Evolutionary conservation across 2,329 filamentous ascomycete genomes (phyloP).

Genomic region (Aspergillus carbonarius): DNA sequence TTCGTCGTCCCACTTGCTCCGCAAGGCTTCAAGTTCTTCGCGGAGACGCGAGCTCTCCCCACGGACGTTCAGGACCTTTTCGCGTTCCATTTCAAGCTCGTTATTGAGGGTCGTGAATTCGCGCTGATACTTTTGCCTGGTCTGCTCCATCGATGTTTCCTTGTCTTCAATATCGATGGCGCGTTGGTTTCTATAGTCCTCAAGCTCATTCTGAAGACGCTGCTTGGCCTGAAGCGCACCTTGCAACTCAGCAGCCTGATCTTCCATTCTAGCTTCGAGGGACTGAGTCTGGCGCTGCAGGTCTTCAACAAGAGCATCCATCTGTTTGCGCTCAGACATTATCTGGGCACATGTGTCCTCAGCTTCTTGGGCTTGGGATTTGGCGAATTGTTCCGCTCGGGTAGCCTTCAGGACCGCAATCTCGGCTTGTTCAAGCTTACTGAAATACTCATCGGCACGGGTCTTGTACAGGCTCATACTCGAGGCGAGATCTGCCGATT

Average conservation of each 20-base stretch:
- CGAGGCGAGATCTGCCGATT: constrained; percentile 76
- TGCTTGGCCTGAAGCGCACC: constrained; percentile 86
- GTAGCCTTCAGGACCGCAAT: constrained; percentile 90
- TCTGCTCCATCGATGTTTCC: constrained; percentile 93
- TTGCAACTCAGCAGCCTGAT: constrained; percentile 85
- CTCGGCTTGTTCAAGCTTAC: constrained; percentile 94
- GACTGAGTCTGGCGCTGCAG: constrained; percentile 85
- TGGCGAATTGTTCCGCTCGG: constrained; percentile 91
- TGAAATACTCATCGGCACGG: constrained; percentile 93
- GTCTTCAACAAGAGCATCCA: constrained; percentile 84
- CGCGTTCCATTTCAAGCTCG: constrained; percentile 89
- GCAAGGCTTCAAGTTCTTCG: constrained; percentile 93
- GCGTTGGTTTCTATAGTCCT: constrained; percentile 92
- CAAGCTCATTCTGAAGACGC: constrained; percentile 91
- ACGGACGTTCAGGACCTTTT: constrained; percentile 80
- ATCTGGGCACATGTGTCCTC: constrained; percentile 88
- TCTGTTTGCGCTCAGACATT: constrained; percentile 88
- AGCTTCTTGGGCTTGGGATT: constrained; percentile 81
- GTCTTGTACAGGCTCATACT: constrained; percentile 88
- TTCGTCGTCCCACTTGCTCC: constrained; percentile 97
- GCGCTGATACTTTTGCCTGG: constrained; percentile 92
- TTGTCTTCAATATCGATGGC: constrained; percentile 97
- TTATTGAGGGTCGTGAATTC: constrained; percentile 87
- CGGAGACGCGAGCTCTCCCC: constrained; percentile 82
- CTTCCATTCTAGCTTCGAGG: constrained; percentile 86